Evolutionary conservation across 2,329 filamentous ascomycete genomes (phyloP), one percentile per base, ranked within the genome.

Genomic region (Diplodia seriata): DNA sequence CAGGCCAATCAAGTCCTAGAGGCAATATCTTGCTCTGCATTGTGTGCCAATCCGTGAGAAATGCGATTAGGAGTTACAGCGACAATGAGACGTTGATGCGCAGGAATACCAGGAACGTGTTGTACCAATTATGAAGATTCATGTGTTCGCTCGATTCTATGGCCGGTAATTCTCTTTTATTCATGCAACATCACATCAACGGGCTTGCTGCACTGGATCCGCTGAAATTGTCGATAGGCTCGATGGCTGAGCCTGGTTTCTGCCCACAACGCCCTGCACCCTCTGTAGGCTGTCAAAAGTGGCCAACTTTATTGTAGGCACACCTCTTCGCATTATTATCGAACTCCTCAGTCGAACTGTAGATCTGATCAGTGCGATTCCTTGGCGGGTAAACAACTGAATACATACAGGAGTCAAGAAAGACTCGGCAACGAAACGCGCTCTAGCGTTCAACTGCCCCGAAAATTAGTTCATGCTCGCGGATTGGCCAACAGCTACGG

Each of bases 391-490:
- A n/a, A 26, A 36, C 2, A 8, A 5, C 11, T 8, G 26, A 50
- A 18, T 53, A 77, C 86, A 72, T 85, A 95, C 92, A 69, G 94
- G 95, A 77, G 94, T 97, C 81, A 99, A 83, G 86, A 99, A 99
- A 69, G 95, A 97, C 82, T 99, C 95, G 57, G 95, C 95, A 63
- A 99, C 94, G 78, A 98, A 99, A 85, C 95, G 90, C 79, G 95
- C 95, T 81, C 95, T 88, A 68, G 95, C 94, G 79, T 99, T 99
- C 79, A 99, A 85, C 94, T 97, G 76, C 15, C 65, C 12, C 43
- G 65, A 23, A 2, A 20, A 49, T 63, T 51, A 63, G 31, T 29
- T n/a, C 12, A 26, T 51, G 47, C 31, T 23, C 9, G 23, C n/a
- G 15, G 20, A 26, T 20, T 49, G 38, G 53, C 20, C 26, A 23